Evolutionary conservation across 495 filamentous ascomycete genomes (phyloP).

Genomic region (Xylaria grammica): DNA sequence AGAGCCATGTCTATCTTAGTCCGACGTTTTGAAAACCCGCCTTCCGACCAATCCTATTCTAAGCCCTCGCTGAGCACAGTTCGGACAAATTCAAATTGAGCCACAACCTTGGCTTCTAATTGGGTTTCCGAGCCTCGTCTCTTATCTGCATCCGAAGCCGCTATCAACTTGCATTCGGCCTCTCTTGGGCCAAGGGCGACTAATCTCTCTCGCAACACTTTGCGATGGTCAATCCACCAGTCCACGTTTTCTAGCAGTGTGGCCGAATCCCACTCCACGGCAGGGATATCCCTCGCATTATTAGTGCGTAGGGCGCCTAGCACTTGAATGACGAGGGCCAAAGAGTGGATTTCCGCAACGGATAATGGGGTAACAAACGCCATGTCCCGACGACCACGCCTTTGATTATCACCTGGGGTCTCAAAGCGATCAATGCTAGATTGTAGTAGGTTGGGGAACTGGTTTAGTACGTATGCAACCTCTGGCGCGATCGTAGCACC

Average conservation of each 20-base stretch:
- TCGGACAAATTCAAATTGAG: conserved; percentile 62
- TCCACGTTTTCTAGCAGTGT: conserved; percentile 79
- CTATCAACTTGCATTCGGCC: conserved; percentile 62
- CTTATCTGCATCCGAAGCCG: conserved; percentile 44
- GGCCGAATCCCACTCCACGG: conserved; percentile 72
- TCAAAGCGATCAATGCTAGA: conserved; percentile 68
- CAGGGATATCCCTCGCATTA: conserved; percentile 66
- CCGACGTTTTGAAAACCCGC: background rate
- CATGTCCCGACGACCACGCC: conserved; percentile 41
- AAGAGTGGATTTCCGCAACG: conserved; percentile 74
- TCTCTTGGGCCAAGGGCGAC: conserved; percentile 75
- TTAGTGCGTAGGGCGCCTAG: conserved; percentile 65
- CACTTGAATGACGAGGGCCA: conserved; percentile 73
- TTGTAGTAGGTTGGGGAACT: conserved; percentile 74
- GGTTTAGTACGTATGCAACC: conserved; percentile 82
- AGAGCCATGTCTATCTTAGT: background rate
- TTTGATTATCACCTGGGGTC: conserved; percentile 52
- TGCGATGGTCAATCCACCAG: conserved; percentile 67
- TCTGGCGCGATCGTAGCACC: conserved; percentile 80
- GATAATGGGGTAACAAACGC: conserved; percentile 70
- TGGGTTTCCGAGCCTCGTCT: conserved; percentile 55
- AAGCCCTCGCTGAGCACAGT: conserved; percentile 51
- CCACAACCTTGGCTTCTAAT: conserved; percentile 75
- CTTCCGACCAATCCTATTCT: conserved; percentile 29
- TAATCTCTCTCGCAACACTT: conserved; percentile 68